Evolutionary conservation across 208 protist species (phyloP).

Genomic region (Leishmania martiniquensis): DNA sequence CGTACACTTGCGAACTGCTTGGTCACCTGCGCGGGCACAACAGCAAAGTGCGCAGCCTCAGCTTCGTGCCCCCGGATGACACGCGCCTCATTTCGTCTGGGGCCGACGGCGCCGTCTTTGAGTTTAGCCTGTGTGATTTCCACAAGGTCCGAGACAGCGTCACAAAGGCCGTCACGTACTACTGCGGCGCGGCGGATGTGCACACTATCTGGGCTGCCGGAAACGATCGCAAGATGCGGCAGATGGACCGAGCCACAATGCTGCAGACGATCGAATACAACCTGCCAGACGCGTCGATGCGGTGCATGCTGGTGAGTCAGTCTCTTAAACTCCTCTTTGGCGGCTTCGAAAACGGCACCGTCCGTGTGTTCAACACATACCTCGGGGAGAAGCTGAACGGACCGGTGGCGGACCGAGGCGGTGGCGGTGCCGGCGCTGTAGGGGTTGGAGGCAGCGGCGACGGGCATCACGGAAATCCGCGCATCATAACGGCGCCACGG

Average conservation of each 20-base stretch:
- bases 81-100: conserved; percentile 91
- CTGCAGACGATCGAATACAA: conserved; percentile 69
- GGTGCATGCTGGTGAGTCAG: conserved; percentile 85
- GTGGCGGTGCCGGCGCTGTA: conserved; percentile 2
- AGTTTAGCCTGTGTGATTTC: conserved; percentile 94
- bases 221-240: conserved; percentile 93
- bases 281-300: conserved; percentile 73
- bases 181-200: conserved; percentile 81
- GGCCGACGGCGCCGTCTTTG: conserved; percentile 96
- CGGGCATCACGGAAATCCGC: conserved; percentile 15
- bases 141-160: conserved; percentile 93
- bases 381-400: conserved; percentile 75
- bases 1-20: conserved; percentile 95
- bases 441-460: conserved; percentile 2
- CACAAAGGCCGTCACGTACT: conserved; percentile 94
- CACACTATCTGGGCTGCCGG: conserved; percentile 93
- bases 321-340: conserved; percentile 94
- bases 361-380: conserved; percentile 93
- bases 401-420: conserved; percentile 39
- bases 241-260: conserved; percentile 80
- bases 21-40: conserved; percentile 96
- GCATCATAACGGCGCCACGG: conserved; percentile 17
- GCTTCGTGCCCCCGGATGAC: conserved; percentile 93
- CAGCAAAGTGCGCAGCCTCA: conserved; percentile 90
- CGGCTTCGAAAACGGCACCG: conserved; percentile 92